Evolutionary conservation across 2,329 filamentous ascomycete species (phyloP).

Genomic region (Exophiala calicioides): DNA sequence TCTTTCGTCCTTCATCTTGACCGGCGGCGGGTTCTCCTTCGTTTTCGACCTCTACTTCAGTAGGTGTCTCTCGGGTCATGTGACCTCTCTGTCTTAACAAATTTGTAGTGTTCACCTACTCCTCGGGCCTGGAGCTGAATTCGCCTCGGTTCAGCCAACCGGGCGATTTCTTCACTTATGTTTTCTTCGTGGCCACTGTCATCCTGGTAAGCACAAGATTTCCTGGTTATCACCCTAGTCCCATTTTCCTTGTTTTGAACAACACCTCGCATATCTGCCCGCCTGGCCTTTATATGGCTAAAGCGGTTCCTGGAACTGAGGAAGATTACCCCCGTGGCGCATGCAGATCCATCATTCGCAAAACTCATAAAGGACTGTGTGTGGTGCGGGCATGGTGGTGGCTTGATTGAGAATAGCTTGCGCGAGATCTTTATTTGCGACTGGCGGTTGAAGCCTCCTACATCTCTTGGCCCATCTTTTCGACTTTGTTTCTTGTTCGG

Average conservation of each 20-base stretch:
- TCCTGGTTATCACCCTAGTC: conserved; percentile 28
- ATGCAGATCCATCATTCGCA: conserved; percentile 67
- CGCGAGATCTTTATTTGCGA: conserved; percentile 56
- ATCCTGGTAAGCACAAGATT: conserved; percentile 71
- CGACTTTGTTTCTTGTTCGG: background rate
- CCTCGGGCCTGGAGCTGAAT: conserved; percentile 70
- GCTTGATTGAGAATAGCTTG: conserved; percentile 68
- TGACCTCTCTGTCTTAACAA: conserved; percentile 28
- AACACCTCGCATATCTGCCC: conserved; percentile 74
- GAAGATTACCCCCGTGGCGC: conserved; percentile 73
- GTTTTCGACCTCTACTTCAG: conserved; percentile 73
- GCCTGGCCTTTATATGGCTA: conserved; percentile 70
- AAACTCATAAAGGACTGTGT: conserved; percentile 58
- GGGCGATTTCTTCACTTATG: conserved; percentile 78
- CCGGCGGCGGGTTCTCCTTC: conserved; percentile 57
- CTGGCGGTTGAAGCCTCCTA: conserved; percentile 68
- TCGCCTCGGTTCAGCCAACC: conserved; percentile 71
- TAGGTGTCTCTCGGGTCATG: conserved; percentile 43
- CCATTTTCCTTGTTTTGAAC: conserved; percentile 23
- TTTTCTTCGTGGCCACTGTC: conserved; percentile 68
- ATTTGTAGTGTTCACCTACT: conserved; percentile 69
- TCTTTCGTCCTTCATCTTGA: conserved; percentile 60
- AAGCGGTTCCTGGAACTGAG: conserved; percentile 82
- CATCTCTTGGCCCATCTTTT: conserved; percentile 47
- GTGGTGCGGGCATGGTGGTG: conserved; percentile 76